A percentile compares a stretch with the other conserved stretches of the same genome.
phyloP scores from a whole-genome alignment of 2,329 filamentous ascomycete species.

The Tolypocladium tropicale region DNA sequence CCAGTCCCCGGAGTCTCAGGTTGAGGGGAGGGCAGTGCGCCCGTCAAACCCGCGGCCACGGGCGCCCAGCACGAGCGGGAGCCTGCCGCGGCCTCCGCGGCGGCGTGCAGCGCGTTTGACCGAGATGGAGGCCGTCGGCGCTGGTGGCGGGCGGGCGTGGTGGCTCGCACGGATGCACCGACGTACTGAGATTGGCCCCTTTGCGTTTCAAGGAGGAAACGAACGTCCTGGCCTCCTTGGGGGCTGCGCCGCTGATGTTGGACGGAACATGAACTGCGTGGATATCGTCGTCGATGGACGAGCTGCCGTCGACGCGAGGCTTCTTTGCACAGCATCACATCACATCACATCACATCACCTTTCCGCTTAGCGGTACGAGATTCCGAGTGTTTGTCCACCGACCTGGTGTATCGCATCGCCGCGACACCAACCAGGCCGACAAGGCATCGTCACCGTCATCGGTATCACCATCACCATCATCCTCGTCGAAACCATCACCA shows the following conservation, averaged over 20 bases:
- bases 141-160: background rate
- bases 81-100: background rate
- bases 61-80: background rate
- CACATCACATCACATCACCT: background rate
- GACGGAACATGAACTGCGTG: background rate
- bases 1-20: background rate
- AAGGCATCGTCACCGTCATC: no score
- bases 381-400: background rate
- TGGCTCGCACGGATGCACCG: background rate
- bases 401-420: background rate
- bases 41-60: background rate
- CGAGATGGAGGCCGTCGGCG: background rate
- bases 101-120: no score
- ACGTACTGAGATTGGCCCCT: background rate
- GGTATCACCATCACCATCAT: background rate
- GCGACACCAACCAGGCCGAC: no score
- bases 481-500: background rate
- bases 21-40: background rate
- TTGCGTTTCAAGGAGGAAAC: background rate
- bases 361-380: background rate
- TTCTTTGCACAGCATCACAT: no score
- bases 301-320: background rate
- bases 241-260: no score
- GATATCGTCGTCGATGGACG: background rate
- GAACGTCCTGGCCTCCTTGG: background rate